phyloP scores from a whole-genome alignment of 1,284 basidiomycete species.

The Fomes fomentarius region DNA sequence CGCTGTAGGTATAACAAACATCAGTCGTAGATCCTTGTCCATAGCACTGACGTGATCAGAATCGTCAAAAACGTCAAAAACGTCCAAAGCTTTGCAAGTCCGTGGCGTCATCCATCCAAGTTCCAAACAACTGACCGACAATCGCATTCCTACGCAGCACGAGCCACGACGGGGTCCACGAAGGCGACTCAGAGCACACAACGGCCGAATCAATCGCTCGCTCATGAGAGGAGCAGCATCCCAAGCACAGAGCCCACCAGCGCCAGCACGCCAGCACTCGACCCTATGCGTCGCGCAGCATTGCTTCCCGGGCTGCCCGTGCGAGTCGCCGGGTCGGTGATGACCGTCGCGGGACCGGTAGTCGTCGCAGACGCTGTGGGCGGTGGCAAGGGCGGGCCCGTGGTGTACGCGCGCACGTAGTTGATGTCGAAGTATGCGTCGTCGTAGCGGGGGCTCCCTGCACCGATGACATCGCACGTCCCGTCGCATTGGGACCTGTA shows the following conservation, averaged over 20 bases:
- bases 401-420: slow-evolving; percentile 51
- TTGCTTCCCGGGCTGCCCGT: neutral
- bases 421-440: slow-evolving; percentile 57
- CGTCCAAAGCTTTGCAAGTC: too few relatives aligned
- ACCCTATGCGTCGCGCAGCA: neutral
- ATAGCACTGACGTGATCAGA: too few relatives aligned
- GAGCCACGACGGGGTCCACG: too few relatives aligned
- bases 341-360: slow-evolving; percentile 1
- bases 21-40: too few relatives aligned
- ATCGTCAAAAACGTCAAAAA: too few relatives aligned
- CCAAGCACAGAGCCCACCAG: slow-evolving; percentile 3
- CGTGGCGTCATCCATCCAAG: too few relatives aligned
- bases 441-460: slow-evolving; percentile 57
- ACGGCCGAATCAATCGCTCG: too few relatives aligned
- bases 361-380: slow-evolving; percentile 4
- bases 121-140: too few relatives aligned
- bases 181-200: too few relatives aligned
- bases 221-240: slow-evolving; percentile 1
- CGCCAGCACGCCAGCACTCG: neutral
- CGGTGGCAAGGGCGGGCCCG: slow-evolving; percentile 12
- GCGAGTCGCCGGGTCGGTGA: neutral
- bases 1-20: too few relatives aligned
- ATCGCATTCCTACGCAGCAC: too few relatives aligned
- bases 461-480: slow-evolving; percentile 53
- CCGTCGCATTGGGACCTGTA: slow-evolving; percentile 47